phyloP scores from a whole-genome alignment of 192 early-diverging fungal species.

The Lunasporangiospora selenospora region DNA sequence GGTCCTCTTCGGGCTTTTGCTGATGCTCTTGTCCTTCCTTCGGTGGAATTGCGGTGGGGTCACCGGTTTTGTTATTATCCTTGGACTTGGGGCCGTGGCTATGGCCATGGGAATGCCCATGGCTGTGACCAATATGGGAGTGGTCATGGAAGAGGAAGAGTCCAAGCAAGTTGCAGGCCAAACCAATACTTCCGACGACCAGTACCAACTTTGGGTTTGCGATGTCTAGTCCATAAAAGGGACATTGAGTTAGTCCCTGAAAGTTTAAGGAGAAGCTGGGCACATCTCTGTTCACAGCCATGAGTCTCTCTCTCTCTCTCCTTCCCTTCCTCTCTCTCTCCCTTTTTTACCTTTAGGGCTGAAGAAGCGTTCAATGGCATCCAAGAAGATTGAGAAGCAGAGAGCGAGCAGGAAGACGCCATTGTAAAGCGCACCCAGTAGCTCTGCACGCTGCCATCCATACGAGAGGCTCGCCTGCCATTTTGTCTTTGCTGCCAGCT shows the following conservation, averaged over 20 bases:
- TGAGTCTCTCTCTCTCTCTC: too few relatives aligned
- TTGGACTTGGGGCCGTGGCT: constrained; percentile 41
- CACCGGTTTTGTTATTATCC: not conserved
- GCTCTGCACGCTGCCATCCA: constrained; percentile 91
- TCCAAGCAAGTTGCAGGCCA: constrained; percentile 81
- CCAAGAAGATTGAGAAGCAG: constrained; percentile 89
- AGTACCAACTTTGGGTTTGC: constrained; percentile 76
- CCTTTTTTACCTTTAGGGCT: constrained; percentile 63
- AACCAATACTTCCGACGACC: constrained; percentile 79
- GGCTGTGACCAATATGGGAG: constrained; percentile 27
- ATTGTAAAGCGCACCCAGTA: constrained; percentile 92
- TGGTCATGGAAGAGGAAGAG: constrained; percentile 82
- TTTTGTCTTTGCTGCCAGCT: constrained; percentile 69
- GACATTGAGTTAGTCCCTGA: constrained; percentile 69
- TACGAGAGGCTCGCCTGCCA: constrained; percentile 76
- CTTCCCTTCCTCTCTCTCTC: too few relatives aligned
- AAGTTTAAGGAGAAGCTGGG: constrained; percentile 1
- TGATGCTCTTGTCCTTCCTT: not conserved
- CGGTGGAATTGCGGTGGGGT: not conserved
- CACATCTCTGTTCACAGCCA: too few relatives aligned
- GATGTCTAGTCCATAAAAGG: constrained; percentile 67
- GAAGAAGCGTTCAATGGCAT: constrained; percentile 86
- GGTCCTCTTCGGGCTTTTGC: not conserved
- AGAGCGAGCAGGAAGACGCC: constrained; percentile 90
- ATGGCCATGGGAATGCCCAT: constrained; percentile 64